Evolutionary conservation across 2,329 filamentous ascomycete species (phyloP), one percentile per base, ranked within the genome.

Genomic region (Colletotrichum sojae): DNA sequence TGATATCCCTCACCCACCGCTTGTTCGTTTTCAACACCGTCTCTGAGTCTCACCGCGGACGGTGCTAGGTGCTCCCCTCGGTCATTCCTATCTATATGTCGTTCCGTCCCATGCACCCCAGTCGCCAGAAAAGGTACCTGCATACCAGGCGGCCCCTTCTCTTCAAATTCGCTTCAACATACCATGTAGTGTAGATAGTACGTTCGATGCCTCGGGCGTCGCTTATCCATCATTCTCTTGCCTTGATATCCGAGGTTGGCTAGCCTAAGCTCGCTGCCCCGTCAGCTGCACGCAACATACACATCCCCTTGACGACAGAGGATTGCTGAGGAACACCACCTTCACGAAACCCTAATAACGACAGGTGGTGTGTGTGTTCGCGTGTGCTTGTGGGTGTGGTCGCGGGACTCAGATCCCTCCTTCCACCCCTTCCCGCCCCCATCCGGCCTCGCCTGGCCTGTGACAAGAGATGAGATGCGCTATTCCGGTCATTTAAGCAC

Each of bases 391-490:
- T 36, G 59, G 27, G 60, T 53, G 60, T 58, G 53, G 53, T 63
- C 59, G 20, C 39, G 52, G 64, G 52, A 63, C 53, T 57, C 36
- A 46, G 59, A 57, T 54, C 48, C 48, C 61, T 65, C 58, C 40
- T 65, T 61, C 64, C 59, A 67, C 63, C 27, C 40, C 43, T 10
- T 59, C 27, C 54, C 64, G 48, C 54, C 48, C 54, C 61, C 61
- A 49, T 36, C 31, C 31, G 31, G 66, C 66, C n/a, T 61, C 66
- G 61, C 66, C 39, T 64, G 56, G 61, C 40, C 54, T 51, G 66
- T 65, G 66, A 65, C 54, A 65, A 53, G 64, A 63, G 56, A 62
- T 27, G 58, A 55, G 59, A 57, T 63, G 64, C 52, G 64, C 64
- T 63, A 67, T 63, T 67, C 64, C 53, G 59, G 64, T 67, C 53